phyloP scores from a whole-genome alignment of 1,284 basidiomycete species.

The Moesziomyces globuligerus region DNA sequence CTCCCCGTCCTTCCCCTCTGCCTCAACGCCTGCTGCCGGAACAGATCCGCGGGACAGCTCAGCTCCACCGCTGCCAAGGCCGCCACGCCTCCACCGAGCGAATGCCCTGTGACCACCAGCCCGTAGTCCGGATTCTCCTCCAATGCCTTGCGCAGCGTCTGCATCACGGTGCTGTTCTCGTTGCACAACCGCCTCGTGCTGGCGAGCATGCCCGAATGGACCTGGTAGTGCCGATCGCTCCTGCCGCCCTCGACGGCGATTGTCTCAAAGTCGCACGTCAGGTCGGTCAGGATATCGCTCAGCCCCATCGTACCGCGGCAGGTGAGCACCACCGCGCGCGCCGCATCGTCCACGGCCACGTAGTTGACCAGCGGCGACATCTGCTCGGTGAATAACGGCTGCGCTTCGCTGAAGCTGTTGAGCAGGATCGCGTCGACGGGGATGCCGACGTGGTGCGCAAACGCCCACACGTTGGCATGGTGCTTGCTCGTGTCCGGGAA shows the following conservation, averaged over 20 bases:
- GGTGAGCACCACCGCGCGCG: conserved; percentile 69
- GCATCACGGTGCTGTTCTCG: conserved; percentile 69
- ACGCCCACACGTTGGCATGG: conserved; percentile 69
- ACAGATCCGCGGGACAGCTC: conserved; percentile 63
- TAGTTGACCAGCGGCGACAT: conserved; percentile 70
- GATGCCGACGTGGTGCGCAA: conserved; percentile 69
- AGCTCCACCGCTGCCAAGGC: conserved; percentile 67
- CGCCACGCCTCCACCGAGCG: conserved; percentile 71
- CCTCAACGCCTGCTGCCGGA: conserved; percentile 53
- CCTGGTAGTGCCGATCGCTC: conserved; percentile 68
- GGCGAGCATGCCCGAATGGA: conserved; percentile 71
- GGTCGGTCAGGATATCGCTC: conserved; percentile 71
- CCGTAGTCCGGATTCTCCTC: conserved; percentile 69
- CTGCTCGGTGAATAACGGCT: conserved; percentile 52
- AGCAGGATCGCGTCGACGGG: conserved; percentile 70
- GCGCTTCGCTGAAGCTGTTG: conserved; percentile 69
- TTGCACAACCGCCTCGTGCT: conserved; percentile 69
- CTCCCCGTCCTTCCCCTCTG: conserved; percentile 10
- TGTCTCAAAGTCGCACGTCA: conserved; percentile 70
- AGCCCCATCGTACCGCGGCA: conserved; percentile 71
- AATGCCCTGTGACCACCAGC: conserved; percentile 70
- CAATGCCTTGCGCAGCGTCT: conserved; percentile 69
- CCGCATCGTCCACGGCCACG: conserved; percentile 70
- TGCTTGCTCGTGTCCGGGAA: conserved; percentile 70
- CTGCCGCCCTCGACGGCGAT: conserved; percentile 69